Conservation (phyloP, 345 rosid genomes). For the Eucalyptus sideroxylon region DNA sequence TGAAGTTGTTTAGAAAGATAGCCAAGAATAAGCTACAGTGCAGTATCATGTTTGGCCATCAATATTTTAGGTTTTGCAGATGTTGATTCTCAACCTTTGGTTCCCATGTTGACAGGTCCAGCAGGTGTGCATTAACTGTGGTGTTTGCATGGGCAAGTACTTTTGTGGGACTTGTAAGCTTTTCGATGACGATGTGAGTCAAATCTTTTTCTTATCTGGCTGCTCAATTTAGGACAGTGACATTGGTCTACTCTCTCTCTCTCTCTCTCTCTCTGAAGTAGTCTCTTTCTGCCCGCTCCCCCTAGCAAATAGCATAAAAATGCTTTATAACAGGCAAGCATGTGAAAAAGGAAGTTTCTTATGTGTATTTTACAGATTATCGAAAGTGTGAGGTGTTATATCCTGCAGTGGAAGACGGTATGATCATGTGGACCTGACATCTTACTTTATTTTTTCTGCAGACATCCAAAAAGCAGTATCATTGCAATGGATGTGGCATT, state of each 20-base stretch:
- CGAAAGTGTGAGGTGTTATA: neutral
- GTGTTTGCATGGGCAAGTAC: conserved; percentile 85
- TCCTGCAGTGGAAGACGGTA: neutral
- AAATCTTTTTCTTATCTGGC: neutral
- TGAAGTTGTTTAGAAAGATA: neutral
- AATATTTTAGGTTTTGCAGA: neutral
- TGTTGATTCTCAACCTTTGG: neutral
- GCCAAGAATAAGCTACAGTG: neutral
- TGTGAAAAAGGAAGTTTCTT: neutral
- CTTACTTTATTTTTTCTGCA: conserved; percentile 11
- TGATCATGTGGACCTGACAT: neutral
- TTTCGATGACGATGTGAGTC: conserved; percentile 83
- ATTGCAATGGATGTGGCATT: conserved; percentile 83
- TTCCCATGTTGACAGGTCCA: conserved; percentile 32
- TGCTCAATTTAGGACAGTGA: neutral
- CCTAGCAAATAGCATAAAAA: neutral
- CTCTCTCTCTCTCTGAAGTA: neutral
- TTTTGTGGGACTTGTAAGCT: conserved; percentile 70
- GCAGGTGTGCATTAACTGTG: conserved; percentile 60
- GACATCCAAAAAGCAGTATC: conserved; percentile 75
- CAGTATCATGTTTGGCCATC: neutral
- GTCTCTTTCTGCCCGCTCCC: neutral
- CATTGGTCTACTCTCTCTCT: neutral
- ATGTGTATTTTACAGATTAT: neutral
- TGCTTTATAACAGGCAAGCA: neutral